Evolutionary conservation across 2,329 filamentous ascomycete genomes (phyloP).

Genomic region (Xylaria sp.): DNA sequence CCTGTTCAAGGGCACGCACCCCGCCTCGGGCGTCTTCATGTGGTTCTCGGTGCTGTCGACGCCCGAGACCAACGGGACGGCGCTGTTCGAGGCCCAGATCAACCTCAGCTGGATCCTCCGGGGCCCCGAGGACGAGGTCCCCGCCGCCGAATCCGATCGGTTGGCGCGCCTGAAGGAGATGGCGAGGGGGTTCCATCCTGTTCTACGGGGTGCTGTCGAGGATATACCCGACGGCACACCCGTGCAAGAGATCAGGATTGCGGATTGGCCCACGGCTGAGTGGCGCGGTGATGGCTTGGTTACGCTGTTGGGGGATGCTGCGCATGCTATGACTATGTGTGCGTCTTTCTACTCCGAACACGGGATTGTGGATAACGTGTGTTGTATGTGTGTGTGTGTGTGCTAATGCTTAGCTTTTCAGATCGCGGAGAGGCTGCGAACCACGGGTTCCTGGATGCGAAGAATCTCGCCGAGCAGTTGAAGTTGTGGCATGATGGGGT

Average conservation of each 20-base stretch:
- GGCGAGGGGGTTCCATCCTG: conserved; percentile 21
- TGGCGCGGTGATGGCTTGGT: conserved; percentile 21
- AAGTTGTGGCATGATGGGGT: conserved; percentile 7
- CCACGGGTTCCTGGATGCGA: conserved; percentile 20
- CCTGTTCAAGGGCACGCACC: conserved; percentile 27
- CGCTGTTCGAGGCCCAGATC: conserved; percentile 25
- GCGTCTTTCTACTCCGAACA: background rate
- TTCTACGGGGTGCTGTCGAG: conserved; percentile 1
- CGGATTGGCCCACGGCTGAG: conserved; percentile 23
- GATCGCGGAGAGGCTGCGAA: conserved; percentile 27
- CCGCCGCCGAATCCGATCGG: background rate
- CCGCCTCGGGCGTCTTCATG: conserved; percentile 18
- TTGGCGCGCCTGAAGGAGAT: conserved; percentile 23
- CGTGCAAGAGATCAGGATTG: conserved; percentile 26
- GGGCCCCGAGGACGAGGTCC: conserved; percentile 13
- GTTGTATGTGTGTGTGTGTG: no score
- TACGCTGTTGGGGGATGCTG: conserved; percentile 26
- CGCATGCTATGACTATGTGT: conserved; percentile 33
- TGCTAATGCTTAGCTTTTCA: background rate
- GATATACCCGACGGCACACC: conserved; percentile 15
- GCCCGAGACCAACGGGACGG: conserved; percentile 23
- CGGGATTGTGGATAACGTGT: background rate
- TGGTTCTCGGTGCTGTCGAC: conserved; percentile 25
- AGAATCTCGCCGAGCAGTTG: conserved; percentile 16
- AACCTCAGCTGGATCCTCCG: conserved; percentile 26